Conservation (phyloP, 495 filamentous ascomycete genomes). For the Hypoxylon fragiforme region DNA sequence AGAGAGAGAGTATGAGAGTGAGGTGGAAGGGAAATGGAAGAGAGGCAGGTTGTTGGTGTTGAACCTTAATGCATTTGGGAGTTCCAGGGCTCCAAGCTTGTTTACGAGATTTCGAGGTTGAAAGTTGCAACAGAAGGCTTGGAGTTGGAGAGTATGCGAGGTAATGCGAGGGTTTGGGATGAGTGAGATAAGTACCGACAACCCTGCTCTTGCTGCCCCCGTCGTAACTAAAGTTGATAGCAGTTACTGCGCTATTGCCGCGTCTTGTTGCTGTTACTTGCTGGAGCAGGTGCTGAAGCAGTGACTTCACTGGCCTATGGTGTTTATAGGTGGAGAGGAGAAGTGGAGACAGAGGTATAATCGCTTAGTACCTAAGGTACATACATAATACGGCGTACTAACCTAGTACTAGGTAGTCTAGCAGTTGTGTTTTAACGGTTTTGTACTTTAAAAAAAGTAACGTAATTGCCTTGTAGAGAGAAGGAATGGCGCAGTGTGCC, state of each 20-base stretch:
- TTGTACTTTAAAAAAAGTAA: no score
- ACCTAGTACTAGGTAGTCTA: neutral
- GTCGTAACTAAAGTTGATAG: conserved; percentile 16
- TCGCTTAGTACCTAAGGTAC: no score
- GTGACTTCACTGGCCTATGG: neutral
- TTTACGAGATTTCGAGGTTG: conserved; percentile 20
- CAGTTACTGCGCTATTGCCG: conserved; percentile 33
- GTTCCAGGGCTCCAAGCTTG: no score
- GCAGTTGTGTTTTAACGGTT: no score
- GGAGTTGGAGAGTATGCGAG: conserved; percentile 3
- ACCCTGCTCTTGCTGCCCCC: conserved; percentile 11
- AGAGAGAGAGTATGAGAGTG: no score
- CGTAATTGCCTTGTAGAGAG: conserved; percentile 14
- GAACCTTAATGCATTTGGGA: conserved; percentile 7
- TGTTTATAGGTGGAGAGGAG: no score
- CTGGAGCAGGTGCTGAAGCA: neutral
- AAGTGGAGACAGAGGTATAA: no score
- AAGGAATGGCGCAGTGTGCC: conserved; percentile 22
- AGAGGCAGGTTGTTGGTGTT: conserved; percentile 6
- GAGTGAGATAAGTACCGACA: conserved; percentile 11
- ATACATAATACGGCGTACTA: neutral
- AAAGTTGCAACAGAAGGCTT: conserved; percentile 16
- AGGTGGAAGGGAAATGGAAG: no score
- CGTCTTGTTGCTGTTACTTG: conserved; percentile 11
- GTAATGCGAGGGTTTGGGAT: neutral